These are phyloP conservation scores for Dillenia turbinata DNA, from an alignment of 164 flowering plant species.

Conservation along the genomic window DNA sequence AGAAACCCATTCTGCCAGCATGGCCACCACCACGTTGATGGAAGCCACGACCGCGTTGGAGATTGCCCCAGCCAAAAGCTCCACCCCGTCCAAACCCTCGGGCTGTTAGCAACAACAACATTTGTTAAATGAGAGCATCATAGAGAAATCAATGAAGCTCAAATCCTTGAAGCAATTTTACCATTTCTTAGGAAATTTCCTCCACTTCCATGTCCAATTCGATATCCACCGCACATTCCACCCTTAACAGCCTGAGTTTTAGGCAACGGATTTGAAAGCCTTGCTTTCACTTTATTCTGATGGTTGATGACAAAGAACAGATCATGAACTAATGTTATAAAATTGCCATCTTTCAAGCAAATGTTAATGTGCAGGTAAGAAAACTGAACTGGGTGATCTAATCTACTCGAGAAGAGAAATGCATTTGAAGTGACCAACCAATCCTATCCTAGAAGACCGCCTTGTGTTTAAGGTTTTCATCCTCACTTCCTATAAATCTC, in stretches of 20 bases:
- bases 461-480: too few species aligned
- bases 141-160: background rate
- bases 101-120: constrained; percentile 23
- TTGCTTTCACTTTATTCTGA: constrained; percentile 57
- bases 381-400: background rate
- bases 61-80: constrained; percentile 21
- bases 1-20: constrained; percentile 36
- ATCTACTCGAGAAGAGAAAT: background rate
- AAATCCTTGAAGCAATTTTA: constrained; percentile 8
- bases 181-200: constrained; percentile 34
- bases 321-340: background rate
- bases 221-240: constrained; percentile 78
- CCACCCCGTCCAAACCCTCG: constrained; percentile 51
- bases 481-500: too few species aligned
- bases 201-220: constrained; percentile 41
- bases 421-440: background rate
- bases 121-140: background rate
- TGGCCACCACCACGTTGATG: constrained; percentile 45
- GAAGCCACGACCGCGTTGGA: constrained; percentile 41
- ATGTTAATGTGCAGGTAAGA: background rate
- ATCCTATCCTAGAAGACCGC: background rate
- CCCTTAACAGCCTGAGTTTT: constrained; percentile 85
- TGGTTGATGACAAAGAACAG: constrained; percentile 10
- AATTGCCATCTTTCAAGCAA: background rate
- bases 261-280: constrained; percentile 79